Evolutionary conservation across 441 rosid genomes (phyloP).

Genomic region (Pelargonium fulgidum): DNA sequence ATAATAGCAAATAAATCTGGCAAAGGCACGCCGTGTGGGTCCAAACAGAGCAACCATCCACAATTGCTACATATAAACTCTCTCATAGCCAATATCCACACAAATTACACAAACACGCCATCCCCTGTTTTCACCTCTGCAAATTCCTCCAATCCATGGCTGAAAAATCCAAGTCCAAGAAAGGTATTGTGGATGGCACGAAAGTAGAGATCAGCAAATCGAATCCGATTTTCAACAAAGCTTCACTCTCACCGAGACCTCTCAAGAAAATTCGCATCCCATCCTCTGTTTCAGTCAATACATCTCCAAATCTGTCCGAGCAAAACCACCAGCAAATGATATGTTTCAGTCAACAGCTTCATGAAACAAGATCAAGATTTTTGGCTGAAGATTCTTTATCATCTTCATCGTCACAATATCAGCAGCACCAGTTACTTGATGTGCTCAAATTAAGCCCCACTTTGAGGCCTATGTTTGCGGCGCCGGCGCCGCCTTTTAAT

Average conservation of each 20-base stretch:
- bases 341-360: constrained; percentile 35
- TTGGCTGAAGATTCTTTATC: constrained; percentile 23
- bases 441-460: constrained; percentile 59
- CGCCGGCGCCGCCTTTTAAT: constrained; percentile 52
- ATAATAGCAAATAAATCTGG: no score
- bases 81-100: no score
- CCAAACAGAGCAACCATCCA: no score
- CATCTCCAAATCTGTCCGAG: constrained; percentile 13
- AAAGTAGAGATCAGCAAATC: constrained; percentile 32
- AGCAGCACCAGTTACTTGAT: constrained; percentile 57
- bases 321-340: constrained; percentile 68
- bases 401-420: constrained; percentile 32
- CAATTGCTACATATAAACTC: no score
- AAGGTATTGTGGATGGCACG: constrained; percentile 22
- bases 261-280: constrained; percentile 55
- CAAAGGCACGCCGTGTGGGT: no score
- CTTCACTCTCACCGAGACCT: constrained; percentile 56
- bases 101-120: no score
- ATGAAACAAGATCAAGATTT: not conserved
- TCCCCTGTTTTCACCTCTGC: no score
- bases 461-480: constrained; percentile 28
- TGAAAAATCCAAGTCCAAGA: constrained; percentile 44
- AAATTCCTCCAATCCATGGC: constrained; percentile 10
- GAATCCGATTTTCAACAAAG: constrained; percentile 50
- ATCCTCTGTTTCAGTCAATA: constrained; percentile 21